Percentiles rank a stretch among this genome's conserved stretches.
These are phyloP conservation scores for Zymoseptoria tritici DNA, from an alignment of 2,329 filamentous ascomycete genomes.

Conservation along the genomic window DNA sequence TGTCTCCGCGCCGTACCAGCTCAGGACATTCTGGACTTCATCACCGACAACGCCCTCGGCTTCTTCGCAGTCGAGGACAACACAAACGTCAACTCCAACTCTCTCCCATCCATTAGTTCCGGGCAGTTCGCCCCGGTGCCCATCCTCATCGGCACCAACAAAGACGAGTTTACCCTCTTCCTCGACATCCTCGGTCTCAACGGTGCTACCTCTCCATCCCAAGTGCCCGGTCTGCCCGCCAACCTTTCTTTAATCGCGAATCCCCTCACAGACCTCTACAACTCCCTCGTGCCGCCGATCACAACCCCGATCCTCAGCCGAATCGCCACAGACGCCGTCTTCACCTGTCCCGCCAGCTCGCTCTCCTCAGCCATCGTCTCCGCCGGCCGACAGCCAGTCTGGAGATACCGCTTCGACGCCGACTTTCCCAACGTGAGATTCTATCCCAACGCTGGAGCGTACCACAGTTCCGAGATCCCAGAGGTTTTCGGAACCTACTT, in stretches of 20 bases:
- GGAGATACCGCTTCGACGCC: constrained; percentile 25
- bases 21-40: constrained; percentile 8
- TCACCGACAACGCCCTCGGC: constrained; percentile 15
- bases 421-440: constrained; percentile 23
- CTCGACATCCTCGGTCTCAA: constrained; percentile 15
- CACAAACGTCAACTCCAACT: constrained; percentile 8
- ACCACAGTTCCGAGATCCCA: constrained; percentile 30
- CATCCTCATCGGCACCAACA: constrained; percentile 21
- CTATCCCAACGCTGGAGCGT: constrained; percentile 23
- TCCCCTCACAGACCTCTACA: background rate
- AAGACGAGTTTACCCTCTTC: constrained; percentile 23
- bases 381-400: constrained; percentile 16
- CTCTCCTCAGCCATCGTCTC: constrained; percentile 12
- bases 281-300: background rate
- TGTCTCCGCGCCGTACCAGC: constrained; percentile 11
- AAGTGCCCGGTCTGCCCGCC: background rate
- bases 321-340: constrained; percentile 12
- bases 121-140: constrained; percentile 17
- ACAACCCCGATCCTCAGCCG: background rate
- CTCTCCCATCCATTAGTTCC: constrained; percentile 5
- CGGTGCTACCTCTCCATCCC: background rate
- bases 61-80: constrained; percentile 11
- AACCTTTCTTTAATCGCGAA: background rate
- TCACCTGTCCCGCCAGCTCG: constrained; percentile 22
- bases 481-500: constrained; percentile 19